Evolutionary conservation across 495 filamentous ascomycete species (phyloP).

Genomic region (Neurospora sublineolata): DNA sequence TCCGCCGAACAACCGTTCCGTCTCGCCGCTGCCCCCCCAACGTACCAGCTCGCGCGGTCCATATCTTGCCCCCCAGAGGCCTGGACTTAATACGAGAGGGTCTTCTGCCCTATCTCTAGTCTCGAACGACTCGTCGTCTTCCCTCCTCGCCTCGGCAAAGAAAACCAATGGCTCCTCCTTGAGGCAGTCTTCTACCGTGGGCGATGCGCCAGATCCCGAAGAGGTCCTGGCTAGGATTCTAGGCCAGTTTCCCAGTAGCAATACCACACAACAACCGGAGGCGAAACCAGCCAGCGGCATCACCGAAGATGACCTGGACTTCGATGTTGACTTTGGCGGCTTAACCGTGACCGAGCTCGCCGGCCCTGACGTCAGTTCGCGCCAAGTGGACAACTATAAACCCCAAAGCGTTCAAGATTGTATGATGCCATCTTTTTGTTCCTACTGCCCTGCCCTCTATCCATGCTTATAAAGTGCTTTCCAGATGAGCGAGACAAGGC

Average conservation of each 20-base stretch:
- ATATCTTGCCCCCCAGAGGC: slow-evolving; percentile 41
- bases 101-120: slow-evolving; percentile 49
- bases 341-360: slow-evolving; percentile 66
- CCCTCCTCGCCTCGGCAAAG: slow-evolving; percentile 49
- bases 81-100: slow-evolving; percentile 48
- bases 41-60: slow-evolving; percentile 48
- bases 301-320: slow-evolving; percentile 29
- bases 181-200: slow-evolving; percentile 43
- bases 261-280: background rate
- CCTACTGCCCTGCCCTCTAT: slow-evolving; percentile 12
- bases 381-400: slow-evolving; percentile 39
- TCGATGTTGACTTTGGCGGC: slow-evolving; percentile 67
- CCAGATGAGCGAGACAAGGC: slow-evolving; percentile 73
- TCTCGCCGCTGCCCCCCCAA: slow-evolving; percentile 51
- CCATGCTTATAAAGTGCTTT: slow-evolving; percentile 16
- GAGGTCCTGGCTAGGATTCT: slow-evolving; percentile 63
- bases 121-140: slow-evolving; percentile 62
- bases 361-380: slow-evolving; percentile 26
- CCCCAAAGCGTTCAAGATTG: slow-evolving; percentile 69
- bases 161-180: slow-evolving; percentile 54
- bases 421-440: slow-evolving; percentile 22
- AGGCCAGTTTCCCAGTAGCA: slow-evolving; percentile 30
- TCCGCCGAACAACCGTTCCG: slow-evolving; percentile 47
- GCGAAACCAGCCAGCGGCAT: slow-evolving; percentile 15
- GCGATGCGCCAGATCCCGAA: slow-evolving; percentile 57